Evolutionary conservation across 2,329 filamentous ascomycete genomes (phyloP), one percentile per base, ranked within the genome.

Genomic region (Penicillium olsonii): DNA sequence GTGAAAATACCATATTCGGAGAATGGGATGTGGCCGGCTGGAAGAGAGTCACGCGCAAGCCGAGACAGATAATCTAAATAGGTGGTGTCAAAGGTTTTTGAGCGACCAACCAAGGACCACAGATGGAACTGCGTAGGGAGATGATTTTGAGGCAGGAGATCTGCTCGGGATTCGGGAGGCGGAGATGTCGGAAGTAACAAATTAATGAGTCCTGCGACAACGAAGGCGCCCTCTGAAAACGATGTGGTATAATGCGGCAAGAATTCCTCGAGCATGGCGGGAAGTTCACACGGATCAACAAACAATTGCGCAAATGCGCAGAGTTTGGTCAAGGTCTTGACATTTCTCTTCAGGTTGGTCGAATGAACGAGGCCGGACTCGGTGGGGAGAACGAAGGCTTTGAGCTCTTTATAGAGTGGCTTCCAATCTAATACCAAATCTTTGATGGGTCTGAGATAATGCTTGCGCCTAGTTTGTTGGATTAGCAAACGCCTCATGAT

Each of bases 41-140:
- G 77, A 48, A 99, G 74, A 50, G 88, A 89, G 68, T 99, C 94
- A 56, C 92, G 80, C 1, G 92, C 87, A 64, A 96, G 77, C 44
- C 94, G 82, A 11, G 94, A 97, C 55, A 96, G 83, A 26, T 96
- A 82, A 70, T 99, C 94, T 56, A 97, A 82, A 63, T 95, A 92
- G 55, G 87, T 87, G 50, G 88, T 83, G 69, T 99, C 94, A 53
- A 94, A 87, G 3, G 85, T 81, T 70, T 90, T 94, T 1, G 92
- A 97, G 43, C 95, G 82, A 60, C 90, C 94, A 58, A 97, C 85
- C 35, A 97, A 79, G 1, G 92, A 94, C 94, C 94, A 99, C 1
- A 97, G 75, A 69, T 99, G 94, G 77, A 99, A 99, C 61, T 96
- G 87, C 0, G 92, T 96, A 3, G 94, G 94, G 29, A 97, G 76